phyloP scores from a whole-genome alignment of 805 yeast species.

The Candida oleophila region DNA sequence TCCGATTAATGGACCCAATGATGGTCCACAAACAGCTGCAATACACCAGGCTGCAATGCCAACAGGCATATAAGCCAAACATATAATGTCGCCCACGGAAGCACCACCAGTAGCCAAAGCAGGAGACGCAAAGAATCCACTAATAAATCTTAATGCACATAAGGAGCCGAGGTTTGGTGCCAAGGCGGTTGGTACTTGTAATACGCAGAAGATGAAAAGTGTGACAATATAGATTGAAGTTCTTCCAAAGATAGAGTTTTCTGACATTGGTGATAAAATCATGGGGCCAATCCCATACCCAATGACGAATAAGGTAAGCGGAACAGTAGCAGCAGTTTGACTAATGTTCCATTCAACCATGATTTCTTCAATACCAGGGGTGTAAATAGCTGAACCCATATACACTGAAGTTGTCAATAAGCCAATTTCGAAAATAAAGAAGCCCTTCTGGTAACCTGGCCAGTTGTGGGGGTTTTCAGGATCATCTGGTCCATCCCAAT shows the following conservation, averaged over 20 bases:
- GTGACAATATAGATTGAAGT: slow-evolving; percentile 48
- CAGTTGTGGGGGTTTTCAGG: slow-evolving; percentile 52
- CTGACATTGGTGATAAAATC: slow-evolving; percentile 58
- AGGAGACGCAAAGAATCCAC: slow-evolving; percentile 54
- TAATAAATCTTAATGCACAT: slow-evolving; percentile 50
- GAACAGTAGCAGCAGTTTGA: slow-evolving; percentile 45
- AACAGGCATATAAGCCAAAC: slow-evolving; percentile 41
- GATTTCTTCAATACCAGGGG: slow-evolving; percentile 48
- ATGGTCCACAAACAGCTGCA: slow-evolving; percentile 56
- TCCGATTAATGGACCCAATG: slow-evolving; percentile 57
- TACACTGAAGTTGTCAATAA: slow-evolving; percentile 48
- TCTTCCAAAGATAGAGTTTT: slow-evolving; percentile 53
- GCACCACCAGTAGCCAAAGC: slow-evolving; percentile 56
- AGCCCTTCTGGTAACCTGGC: slow-evolving; percentile 34
- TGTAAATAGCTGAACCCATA: slow-evolving; percentile 50
- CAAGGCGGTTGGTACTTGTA: slow-evolving; percentile 59
- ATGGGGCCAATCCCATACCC: slow-evolving; percentile 64
- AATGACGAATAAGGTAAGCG: slow-evolving; percentile 50
- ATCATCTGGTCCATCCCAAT: slow-evolving; percentile 36
- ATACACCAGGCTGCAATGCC: slow-evolving; percentile 53
- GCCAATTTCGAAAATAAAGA: slow-evolving; percentile 34
- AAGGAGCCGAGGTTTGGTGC: slow-evolving; percentile 50
- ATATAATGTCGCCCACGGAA: slow-evolving; percentile 46
- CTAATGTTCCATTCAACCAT: slow-evolving; percentile 46
- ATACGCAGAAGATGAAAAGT: slow-evolving; percentile 44